Conservation (phyloP, 1,284 basidiomycete species). For the Trichosporon sp. region DNA sequence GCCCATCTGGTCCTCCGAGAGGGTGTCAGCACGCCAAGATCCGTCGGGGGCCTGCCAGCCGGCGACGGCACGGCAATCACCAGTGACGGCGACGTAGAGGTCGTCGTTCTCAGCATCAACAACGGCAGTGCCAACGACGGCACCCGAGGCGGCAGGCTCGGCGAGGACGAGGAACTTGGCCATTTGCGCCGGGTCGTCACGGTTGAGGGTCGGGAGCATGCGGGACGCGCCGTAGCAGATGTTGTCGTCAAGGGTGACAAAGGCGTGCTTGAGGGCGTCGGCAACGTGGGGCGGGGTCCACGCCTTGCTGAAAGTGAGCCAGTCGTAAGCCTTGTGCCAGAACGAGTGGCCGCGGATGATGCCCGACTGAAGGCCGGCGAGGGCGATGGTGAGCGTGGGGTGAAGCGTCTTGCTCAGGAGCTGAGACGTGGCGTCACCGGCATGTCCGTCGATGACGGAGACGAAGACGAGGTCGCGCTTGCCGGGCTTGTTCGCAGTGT, state of each 20-base stretch:
- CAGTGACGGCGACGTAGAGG: conserved; percentile 87
- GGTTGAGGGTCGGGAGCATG: conserved; percentile 57
- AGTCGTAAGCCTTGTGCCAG: conserved; percentile 35
- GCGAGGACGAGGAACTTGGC: conserved; percentile 63
- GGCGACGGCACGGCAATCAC: conserved; percentile 93
- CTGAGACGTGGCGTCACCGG: conserved; percentile 78
- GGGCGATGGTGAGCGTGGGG: conserved; percentile 78
- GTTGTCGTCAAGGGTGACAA: conserved; percentile 60
- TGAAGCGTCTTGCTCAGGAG: conserved; percentile 84
- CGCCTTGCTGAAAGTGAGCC: conserved; percentile 32
- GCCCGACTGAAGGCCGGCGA: conserved; percentile 61
- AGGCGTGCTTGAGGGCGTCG: conserved; percentile 41
- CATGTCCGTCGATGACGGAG: conserved; percentile 90
- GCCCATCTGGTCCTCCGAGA: conserved; percentile 94
- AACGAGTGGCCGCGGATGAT: conserved; percentile 38
- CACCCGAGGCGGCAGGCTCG: conserved; percentile 77
- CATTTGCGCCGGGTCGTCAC: conserved; percentile 34
- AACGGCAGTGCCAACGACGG: conserved; percentile 81
- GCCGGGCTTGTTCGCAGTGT: conserved; percentile 11
- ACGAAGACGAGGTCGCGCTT: conserved; percentile 76
- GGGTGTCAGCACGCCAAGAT: conserved; percentile 71
- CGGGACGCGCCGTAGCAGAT: conserved; percentile 59
- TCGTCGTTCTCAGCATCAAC: conserved; percentile 79
- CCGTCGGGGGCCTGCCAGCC: conserved; percentile 71
- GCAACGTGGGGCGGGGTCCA: conserved; percentile 45